Evolutionary conservation across 306 rosid genomes (phyloP).

Genomic region (Macrotyloma uniflorum): DNA sequence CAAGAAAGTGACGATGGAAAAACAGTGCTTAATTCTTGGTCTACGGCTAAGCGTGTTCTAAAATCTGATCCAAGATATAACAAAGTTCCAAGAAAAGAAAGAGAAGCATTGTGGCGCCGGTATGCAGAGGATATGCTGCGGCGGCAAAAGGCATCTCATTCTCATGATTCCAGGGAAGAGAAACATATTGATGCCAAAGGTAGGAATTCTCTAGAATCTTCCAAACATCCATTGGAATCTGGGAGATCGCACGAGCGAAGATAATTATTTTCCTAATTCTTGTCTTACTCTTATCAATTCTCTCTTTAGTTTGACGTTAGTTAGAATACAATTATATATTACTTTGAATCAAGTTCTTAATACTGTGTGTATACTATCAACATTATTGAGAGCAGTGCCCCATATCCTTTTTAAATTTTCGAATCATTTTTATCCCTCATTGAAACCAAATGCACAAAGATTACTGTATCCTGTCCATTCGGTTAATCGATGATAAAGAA

Average conservation of each 20-base stretch:
- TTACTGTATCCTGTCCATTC: background rate
- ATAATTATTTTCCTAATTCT: conserved; percentile 35
- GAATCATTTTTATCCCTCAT: background rate
- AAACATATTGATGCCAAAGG: conserved; percentile 57
- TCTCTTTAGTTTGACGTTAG: background rate
- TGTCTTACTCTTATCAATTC: background rate
- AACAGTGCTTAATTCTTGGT: conserved; percentile 86
- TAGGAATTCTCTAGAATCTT: conserved; percentile 55
- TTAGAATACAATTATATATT: conserved; percentile 25
- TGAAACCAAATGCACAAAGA: background rate
- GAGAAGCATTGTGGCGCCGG: conserved; percentile 83
- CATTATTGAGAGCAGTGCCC: background rate
- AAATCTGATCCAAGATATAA: conserved; percentile 78
- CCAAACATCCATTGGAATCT: conserved; percentile 52
- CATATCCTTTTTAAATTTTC: background rate
- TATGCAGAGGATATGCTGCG: conserved; percentile 70
- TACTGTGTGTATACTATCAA: background rate
- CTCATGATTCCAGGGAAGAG: conserved; percentile 59
- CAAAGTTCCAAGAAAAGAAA: conserved; percentile 80
- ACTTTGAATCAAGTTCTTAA: conserved; percentile 10
- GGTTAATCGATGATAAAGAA: background rate
- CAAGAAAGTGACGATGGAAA: conserved; percentile 74
- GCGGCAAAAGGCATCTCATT: conserved; percentile 57
- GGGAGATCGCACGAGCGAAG: conserved; percentile 59
- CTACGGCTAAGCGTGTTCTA: conserved; percentile 74